Evolutionary conservation across 2,329 filamentous ascomycete genomes (phyloP), one percentile per base, ranked within the genome.

Genomic region (Penicillium sclerotigenum): DNA sequence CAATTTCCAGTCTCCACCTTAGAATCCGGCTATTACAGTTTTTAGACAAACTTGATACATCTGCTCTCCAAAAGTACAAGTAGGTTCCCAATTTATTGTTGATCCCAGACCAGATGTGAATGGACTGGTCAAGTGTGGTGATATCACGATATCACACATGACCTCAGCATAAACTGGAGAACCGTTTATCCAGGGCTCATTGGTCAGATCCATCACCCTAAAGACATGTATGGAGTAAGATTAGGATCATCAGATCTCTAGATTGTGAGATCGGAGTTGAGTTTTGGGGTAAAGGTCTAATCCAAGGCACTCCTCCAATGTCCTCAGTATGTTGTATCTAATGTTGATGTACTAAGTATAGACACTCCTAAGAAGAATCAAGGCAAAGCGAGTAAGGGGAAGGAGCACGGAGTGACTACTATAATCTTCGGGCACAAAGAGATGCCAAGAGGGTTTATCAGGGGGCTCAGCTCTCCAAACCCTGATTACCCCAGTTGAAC

Each of bases 211-310:
- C 20, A 45, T 45, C 47, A 26, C 31, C 52, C 46, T 28, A 54
- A 34, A 24, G 41, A 41, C 29, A 34, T 37, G 20, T 10, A 37
- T 47, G 20, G 43, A 18, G 16, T 53, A 50, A 59, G 38, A 64
- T 61, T 61, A 34, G 34, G 62, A 63, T 64, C 61, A 52, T 28
- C 37, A 37, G 55, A 60, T 63, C 54, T 56, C 20, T 29, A 47
- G 26, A 40, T 38, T 49, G 37, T 33, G 40, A 43, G 50, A 50
- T 53, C 47, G 36, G 48, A 40, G 45, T 47, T 34, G 11, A n/a
- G 14, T 20, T 20, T 29, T 36, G 7, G 16, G 13, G 28, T 14
- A 20, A 20, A 50, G 43, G 38, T 22, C n/a, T n/a, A 33, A 18
- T 22, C 2, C 24, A 38, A 38, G 31, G 24, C 24, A 47, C 6